Evolutionary conservation across 1,284 basidiomycete species (phyloP).

Genomic region (Limonomyces culmigenus): DNA sequence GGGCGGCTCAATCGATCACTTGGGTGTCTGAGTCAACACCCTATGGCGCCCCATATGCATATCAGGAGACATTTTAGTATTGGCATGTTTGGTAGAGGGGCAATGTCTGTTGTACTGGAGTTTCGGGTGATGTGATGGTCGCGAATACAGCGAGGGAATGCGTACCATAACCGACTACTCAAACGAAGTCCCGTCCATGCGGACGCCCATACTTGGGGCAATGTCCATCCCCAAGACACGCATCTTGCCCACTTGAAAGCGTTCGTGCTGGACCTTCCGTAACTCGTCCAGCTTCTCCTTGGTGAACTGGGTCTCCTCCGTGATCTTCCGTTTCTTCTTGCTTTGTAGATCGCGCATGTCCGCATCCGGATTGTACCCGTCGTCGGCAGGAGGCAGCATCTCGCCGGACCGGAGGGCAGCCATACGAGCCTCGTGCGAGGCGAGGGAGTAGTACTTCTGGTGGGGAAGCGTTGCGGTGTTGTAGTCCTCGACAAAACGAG

Average conservation of each 20-base stretch:
- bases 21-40: too few species aligned
- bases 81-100: too few species aligned
- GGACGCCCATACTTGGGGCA: constrained; percentile 62
- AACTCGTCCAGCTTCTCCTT: constrained; percentile 68
- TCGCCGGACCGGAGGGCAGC: constrained; percentile 67
- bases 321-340: constrained; percentile 20
- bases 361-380: constrained; percentile 57
- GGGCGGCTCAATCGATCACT: too few species aligned
- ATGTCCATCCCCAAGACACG: constrained; percentile 71
- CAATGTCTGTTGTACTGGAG: too few species aligned
- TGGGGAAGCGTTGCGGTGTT: constrained; percentile 66
- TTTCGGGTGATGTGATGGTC: too few species aligned
- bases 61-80: too few species aligned
- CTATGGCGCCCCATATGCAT: too few species aligned
- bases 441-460: too few species aligned
- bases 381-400: constrained; percentile 47
- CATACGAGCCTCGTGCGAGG: too few species aligned
- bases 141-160: too few species aligned
- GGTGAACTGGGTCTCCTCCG: constrained; percentile 58
- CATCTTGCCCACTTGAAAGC: constrained; percentile 65
- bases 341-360: constrained; percentile 63
- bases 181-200: constrained; percentile 53
- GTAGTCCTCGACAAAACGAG: constrained; percentile 2
- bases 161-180: too few species aligned
- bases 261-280: constrained; percentile 65